Conservation (phyloP, 345 rosid species). For the Abelmoschus esculentus region DNA sequence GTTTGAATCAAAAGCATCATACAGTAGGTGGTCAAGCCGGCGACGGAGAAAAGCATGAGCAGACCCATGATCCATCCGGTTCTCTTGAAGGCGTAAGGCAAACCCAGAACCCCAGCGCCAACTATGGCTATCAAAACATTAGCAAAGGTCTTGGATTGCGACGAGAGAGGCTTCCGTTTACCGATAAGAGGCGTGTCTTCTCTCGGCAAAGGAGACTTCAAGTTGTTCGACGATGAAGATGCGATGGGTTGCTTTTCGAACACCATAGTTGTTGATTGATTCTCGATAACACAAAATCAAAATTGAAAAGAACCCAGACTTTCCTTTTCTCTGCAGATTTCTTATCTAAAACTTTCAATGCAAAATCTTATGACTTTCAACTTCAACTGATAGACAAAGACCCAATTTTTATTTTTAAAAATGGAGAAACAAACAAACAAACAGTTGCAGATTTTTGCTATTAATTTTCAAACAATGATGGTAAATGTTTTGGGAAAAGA, state of each 20-base stretch:
- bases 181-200: slow-evolving; percentile 75
- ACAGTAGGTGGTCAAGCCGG: slow-evolving; percentile 49
- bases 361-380: background rate
- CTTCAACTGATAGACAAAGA: background rate
- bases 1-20: slow-evolving; percentile 77
- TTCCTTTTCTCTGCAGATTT: background rate
- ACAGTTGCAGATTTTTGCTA: too few relatives aligned
- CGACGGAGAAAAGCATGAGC: slow-evolving; percentile 52
- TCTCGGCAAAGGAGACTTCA: slow-evolving; percentile 19
- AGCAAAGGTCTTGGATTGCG: slow-evolving; percentile 70
- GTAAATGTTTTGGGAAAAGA: too few relatives aligned
- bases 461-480: too few relatives aligned
- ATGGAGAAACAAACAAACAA: too few relatives aligned
- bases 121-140: slow-evolving; percentile 81
- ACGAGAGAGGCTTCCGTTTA: slow-evolving; percentile 33
- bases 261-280: slow-evolving; percentile 25
- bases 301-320: background rate
- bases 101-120: slow-evolving; percentile 88
- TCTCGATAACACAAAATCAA: too few relatives aligned
- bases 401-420: background rate
- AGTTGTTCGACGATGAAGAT: slow-evolving; percentile 36
- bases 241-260: slow-evolving; percentile 24
- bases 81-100: slow-evolving; percentile 81
- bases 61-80: slow-evolving; percentile 80
- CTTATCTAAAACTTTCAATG: background rate